Evolutionary conservation across 148 eudicot genomes (phyloP), one percentile per base, ranked within the genome.

Genomic region (Nepenthes mirabilis): DNA sequence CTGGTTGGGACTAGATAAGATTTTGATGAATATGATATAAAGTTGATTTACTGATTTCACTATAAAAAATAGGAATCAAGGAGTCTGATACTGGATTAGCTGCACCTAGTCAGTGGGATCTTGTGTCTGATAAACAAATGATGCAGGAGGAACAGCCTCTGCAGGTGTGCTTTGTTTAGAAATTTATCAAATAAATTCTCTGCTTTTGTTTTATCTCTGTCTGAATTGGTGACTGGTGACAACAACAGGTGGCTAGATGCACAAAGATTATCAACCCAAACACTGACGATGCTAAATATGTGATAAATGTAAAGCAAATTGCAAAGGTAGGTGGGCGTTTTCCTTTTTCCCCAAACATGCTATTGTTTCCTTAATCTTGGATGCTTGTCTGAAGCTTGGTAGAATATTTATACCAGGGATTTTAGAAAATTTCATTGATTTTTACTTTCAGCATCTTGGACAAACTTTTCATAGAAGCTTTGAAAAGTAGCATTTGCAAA

Each of bases 101-200:
- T 70, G 83, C 95, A 49, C 99, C 99, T 11, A 84, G 97, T 57
- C 99, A 89, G 61, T 94, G 99, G 99, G 95, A 94, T 74, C 91
- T 94, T 68, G 99, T 87, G 37, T 83, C 99, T 36, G 99, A 94
- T 67, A 89, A 89, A 75, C 99, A 93, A 77, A 93, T 93, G 99
- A 89, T 94, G 97, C 95, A 89, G 75, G 99, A 94, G 74, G 99
- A 94, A 74, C 95, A 94, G 62, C 99, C 99, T 53, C 93, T 94
- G 55, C 97, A 94, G 94, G 99, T 89, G 33, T 47, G 67, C 4
- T 67, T 56, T 55, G 57, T 56, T 2, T 7, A 32, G 36, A 45
- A 14, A n/a, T 11, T 37, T 6, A 2, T 66, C 34, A 14, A 2
- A 9, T 7, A 36, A 33, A 56, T 40, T 40, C 45, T 40, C 8